phyloP scores from a whole-genome alignment of 2,329 filamentous ascomycete species.

The Leptographium flavum region DNA sequence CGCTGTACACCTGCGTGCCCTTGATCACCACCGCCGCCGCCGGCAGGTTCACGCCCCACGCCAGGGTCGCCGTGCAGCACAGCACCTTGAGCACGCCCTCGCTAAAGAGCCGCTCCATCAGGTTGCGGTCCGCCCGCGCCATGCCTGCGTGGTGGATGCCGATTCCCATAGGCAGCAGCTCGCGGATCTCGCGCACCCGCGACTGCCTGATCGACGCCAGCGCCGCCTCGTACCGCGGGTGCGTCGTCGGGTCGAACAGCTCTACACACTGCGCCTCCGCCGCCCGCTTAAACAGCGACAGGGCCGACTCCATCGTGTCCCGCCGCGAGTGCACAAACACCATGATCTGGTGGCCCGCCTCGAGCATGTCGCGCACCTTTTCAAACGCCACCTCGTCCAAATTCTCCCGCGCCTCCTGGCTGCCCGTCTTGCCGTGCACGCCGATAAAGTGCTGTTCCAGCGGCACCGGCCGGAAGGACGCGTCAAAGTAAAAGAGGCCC shows the following conservation, averaged over 20 bases:
- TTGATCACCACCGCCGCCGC: conserved; percentile 97
- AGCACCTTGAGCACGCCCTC: conserved; percentile 93
- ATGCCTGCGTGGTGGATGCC: conserved; percentile 96
- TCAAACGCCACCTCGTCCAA: conserved; percentile 79
- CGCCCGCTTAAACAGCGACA: conserved; percentile 75
- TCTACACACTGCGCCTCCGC: conserved; percentile 65
- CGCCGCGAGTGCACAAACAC: conserved; percentile 96
- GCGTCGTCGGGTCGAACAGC: conserved; percentile 66
- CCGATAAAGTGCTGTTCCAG: conserved; percentile 96
- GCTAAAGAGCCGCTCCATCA: conserved; percentile 85
- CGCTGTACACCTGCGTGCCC: conserved; percentile 91
- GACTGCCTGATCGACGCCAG: conserved; percentile 74
- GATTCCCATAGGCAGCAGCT: conserved; percentile 78
- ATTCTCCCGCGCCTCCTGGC: conserved; percentile 73
- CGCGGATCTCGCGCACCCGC: conserved; percentile 73
- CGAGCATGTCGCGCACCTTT: conserved; percentile 88
- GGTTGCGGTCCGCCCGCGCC: conserved; percentile 81
- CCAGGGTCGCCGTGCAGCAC: conserved; percentile 93
- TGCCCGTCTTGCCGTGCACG: conserved; percentile 78
- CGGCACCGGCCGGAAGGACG: conserved; percentile 88
- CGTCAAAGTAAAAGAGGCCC: conserved; percentile 93
- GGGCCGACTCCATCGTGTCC: conserved; percentile 81
- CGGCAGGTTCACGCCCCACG: conserved; percentile 97
- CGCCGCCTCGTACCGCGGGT: conserved; percentile 69
- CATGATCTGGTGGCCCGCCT: conserved; percentile 92